Conservation (phyloP, 2,329 filamentous ascomycete genomes). For the Chrysoporthe cubensis region DNA sequence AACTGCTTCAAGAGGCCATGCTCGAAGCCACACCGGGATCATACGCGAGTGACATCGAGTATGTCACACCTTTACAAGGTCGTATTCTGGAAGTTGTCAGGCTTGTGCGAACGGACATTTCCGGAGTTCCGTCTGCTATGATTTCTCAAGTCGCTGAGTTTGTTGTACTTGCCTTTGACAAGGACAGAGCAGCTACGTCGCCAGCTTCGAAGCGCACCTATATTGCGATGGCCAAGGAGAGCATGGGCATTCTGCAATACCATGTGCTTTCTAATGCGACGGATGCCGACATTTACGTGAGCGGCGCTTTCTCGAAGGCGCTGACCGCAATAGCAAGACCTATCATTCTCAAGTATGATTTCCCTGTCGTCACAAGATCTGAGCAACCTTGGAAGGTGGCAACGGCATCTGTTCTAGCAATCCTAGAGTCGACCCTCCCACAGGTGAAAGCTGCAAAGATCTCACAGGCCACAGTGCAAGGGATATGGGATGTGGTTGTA, state of each 20-base stretch:
- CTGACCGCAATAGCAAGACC: slow-evolving; percentile 71
- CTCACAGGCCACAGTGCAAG: slow-evolving; percentile 50
- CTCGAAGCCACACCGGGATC: slow-evolving; percentile 68
- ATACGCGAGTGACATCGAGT: slow-evolving; percentile 75
- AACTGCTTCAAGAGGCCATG: slow-evolving; percentile 71
- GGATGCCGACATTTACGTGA: slow-evolving; percentile 70
- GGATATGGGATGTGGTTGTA: slow-evolving; percentile 73
- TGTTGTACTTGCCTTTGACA: slow-evolving; percentile 68
- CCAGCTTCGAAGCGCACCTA: slow-evolving; percentile 70
- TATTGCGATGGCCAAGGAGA: slow-evolving; percentile 83
- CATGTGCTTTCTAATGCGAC: slow-evolving; percentile 63
- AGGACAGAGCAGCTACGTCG: slow-evolving; percentile 38
- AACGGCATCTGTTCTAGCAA: slow-evolving; percentile 69
- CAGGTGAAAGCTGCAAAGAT: slow-evolving; percentile 57
- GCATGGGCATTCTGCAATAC: slow-evolving; percentile 71
- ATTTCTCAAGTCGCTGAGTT: slow-evolving; percentile 72
- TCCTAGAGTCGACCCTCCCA: slow-evolving; percentile 69
- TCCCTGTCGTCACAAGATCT: slow-evolving; percentile 71
- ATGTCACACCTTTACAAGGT: slow-evolving; percentile 72
- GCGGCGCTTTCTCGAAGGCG: slow-evolving; percentile 66
- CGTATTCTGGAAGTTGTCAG: slow-evolving; percentile 71
- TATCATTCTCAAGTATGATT: slow-evolving; percentile 80
- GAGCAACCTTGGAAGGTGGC: slow-evolving; percentile 79
- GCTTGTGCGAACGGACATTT: slow-evolving; percentile 67
- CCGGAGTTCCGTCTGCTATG: slow-evolving; percentile 69